Base-by-base conservation (phyloP, 148 eudicot genomes). In the Nepenthes gracilis region DNA sequence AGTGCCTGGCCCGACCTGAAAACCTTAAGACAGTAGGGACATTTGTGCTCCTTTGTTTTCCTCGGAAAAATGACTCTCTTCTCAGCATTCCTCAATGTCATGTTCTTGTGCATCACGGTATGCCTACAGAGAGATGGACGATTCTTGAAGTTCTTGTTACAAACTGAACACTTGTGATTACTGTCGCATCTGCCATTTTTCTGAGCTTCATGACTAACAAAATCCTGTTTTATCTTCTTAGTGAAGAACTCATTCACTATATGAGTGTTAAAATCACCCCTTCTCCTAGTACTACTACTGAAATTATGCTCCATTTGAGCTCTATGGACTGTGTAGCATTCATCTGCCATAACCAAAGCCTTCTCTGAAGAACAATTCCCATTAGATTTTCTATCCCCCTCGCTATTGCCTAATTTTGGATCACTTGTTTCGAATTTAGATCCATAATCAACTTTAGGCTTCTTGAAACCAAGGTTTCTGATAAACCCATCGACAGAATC, bases 1-100 rank as follows among this genome's bases (percentile, higher is more conserved):
- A 93, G 75, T 53, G 98, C 98, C 76, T 93, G 98, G 52, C 98
- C 98, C 10, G 87, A 85, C 75, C 79, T 88, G 55, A 80, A 93
- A 37, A 86, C 83, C 64, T 63, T 86, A 35, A 72, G 70, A 77
- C 98, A 93, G 61, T 77, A 77, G 9, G 96, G 96, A 67, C 98
- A 93, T 34, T 75, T 83, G 43, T 88, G 91, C 59, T 76, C 86
- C 74, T 79, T 86, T 37, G 47, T 64, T 65, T 85, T 88, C 77
- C 67, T 54, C 76, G 11, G 54, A 61, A 23, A 23, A 23, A 23
- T 23, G 23, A 23, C 23, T 12, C 50, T 74, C 45, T 67, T 77
- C 64, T 64, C 71, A 13, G 54, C 36, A 48, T 70, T 38, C 62
- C 65, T 12, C 58, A 12, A 38, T 64, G 71, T 78, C 63, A 35